Base-by-base conservation (phyloP, 768 basidiomycete species). In the Sarcomyxa edulis region DNA sequence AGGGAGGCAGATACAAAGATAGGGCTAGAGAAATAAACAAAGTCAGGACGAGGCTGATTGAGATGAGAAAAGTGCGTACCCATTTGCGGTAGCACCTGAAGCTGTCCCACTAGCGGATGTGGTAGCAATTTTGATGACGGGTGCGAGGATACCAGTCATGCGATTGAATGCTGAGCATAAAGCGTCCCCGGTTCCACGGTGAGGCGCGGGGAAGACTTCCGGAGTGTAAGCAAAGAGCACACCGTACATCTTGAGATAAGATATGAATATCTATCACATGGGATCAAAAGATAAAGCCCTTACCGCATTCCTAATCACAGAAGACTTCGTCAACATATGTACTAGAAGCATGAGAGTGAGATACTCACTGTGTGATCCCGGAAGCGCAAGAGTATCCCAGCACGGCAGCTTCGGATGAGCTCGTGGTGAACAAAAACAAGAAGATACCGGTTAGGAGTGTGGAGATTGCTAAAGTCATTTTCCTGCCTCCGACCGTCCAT, bases 191-290 rank as follows among this genome's bases (percentile, higher is more conserved):
- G 74, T 75, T 3, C 76, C 76, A 24, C 76, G 66, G 45, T 74
- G 72, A 3, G 72, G 69, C 0, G 72, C 71, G 0, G 76, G 72
- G 59, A 79, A 78, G 14, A 74, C 71, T 49, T 78, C 76, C 1
- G 76, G 76, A 6, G 76, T 78, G 47, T 76, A 76, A 2, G 74
- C 74, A 37, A 69, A 78, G 10, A 76, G 58, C 7, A 74, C 64
- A 7, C 71, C 74, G 42, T 74, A 74, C 69, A 72, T 69, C 66
- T 60, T n/a, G n/a, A n/a, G n/a, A 24, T 28, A 11, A 23, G 23
- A 44, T 14, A 42, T 42, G 16, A 33, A 26, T n/a, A 15, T 32
- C 26, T 16, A 24, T 32, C 25, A 47, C 14, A 5, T 24, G 22
- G 21, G 24, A 26, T 8, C 4, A 33, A 25, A 29, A 4, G 20